Base-by-base conservation (phyloP, 2,329 filamentous ascomycete species). In the Basipetospora chlamydospora region DNA sequence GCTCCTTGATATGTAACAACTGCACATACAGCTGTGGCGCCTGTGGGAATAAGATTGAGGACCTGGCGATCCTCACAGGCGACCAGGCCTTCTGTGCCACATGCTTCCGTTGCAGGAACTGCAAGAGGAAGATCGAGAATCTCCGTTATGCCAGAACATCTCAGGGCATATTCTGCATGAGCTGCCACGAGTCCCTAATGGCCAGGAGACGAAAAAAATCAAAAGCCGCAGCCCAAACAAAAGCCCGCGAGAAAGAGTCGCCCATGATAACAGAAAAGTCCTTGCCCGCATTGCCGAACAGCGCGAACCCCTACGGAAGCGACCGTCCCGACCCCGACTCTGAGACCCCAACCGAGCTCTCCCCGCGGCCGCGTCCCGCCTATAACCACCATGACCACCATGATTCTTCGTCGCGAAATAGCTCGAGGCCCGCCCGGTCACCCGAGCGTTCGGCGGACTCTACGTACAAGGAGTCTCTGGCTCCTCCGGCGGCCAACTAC, bases 111-210 rank as follows among this genome's bases (percentile, higher is more conserved):
- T 98, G 90, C 62, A 74, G 90, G 49, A 98, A 96, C 57, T 98
- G 90, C 68, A 98, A 96, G 66, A 77, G 83, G 55, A 95, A 95
- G 65, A 98, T 98, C 42, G 90, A 98, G 59, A 98, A 98, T 55
- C 67, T 98, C 44, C 79, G 88, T 55, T 98, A 96, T 73, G 90
- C 90, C 38, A 77, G 90, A 52, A 98, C 90, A 1, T 95, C 88
- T 6, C 90, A 96, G 58, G 90, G 90, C 42, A 98, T 98, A 48
- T 96, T 98, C 55, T 98, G 90, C 63, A 98, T 98, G 90, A 86
- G 80, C 51, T 98, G 90, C 55, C 90, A 98, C 53, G 90, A 98
- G 59, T 90, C 85, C 20, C 62, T 98, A 37, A 96, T 96, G 86
- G 85, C 88, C 34, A 71, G 88, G 44, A 73, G 88, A 44, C 73